Conservation (phyloP, 176 grass and related monocot genomes). For the Ensete ventricosum region DNA sequence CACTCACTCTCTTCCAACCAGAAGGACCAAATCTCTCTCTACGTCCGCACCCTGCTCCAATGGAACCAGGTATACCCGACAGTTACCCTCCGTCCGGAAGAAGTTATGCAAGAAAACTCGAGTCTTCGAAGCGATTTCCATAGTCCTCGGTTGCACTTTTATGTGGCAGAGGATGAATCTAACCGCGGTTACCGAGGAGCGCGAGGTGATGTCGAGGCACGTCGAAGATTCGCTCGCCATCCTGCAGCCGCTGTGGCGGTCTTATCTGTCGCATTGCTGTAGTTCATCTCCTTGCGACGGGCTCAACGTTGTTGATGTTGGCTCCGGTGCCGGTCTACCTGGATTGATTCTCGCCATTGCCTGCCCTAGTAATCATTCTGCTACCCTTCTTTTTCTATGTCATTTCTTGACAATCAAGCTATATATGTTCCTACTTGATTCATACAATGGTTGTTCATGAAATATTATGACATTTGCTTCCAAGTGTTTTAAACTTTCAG, state of each 20-base stretch:
- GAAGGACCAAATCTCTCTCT: slow-evolving; percentile 67
- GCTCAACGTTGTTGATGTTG: slow-evolving; percentile 64
- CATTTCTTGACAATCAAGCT: not conserved
- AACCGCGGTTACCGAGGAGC: slow-evolving; percentile 61
- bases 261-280: slow-evolving; percentile 32
- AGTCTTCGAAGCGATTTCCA: not conserved
- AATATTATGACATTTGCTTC: too few relatives aligned
- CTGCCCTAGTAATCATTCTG: slow-evolving; percentile 36
- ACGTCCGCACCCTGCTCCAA: slow-evolving; percentile 54
- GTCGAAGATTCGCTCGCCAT: slow-evolving; percentile 62
- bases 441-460: not conserved
- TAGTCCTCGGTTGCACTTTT: not conserved
- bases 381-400: not conserved
- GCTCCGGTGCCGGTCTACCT: slow-evolving; percentile 63
- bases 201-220: slow-evolving; percentile 79
- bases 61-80: slow-evolving; percentile 54
- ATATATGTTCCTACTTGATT: not conserved
- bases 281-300: slow-evolving; percentile 12
- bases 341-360: slow-evolving; percentile 70
- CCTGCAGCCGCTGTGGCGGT: slow-evolving; percentile 43
- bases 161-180: slow-evolving; percentile 75
- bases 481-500: too few relatives aligned
- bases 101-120: not conserved
- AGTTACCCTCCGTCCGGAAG: not conserved
- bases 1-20: slow-evolving; percentile 38